Evolutionary conservation across 495 filamentous ascomycete genomes (phyloP).

Genomic region (Apodospora peruviana): DNA sequence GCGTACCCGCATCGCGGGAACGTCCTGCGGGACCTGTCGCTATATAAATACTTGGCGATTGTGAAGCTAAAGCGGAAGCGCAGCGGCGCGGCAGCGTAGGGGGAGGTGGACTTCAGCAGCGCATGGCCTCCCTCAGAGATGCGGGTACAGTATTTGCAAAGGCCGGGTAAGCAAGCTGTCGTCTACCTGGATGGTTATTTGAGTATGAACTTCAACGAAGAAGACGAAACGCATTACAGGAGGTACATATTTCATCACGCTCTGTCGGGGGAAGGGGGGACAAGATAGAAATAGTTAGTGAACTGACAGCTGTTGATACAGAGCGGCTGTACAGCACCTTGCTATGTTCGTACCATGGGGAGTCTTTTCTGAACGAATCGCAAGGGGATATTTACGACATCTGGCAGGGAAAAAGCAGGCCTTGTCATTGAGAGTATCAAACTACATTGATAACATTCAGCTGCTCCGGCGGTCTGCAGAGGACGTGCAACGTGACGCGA

Average conservation of each 20-base stretch:
- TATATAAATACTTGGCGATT: no score
- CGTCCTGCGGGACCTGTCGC: no score
- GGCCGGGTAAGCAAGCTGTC: neutral
- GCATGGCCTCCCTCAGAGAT: neutral
- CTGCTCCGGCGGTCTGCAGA: conserved; percentile 1
- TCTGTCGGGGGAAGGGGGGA: neutral
- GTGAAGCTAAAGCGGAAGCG: neutral
- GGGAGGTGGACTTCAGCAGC: neutral
- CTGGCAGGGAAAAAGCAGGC: neutral
- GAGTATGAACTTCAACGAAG: conserved; percentile 1
- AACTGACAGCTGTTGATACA: neutral
- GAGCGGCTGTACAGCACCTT: conserved; percentile 1
- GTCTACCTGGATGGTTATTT: conserved; percentile 1
- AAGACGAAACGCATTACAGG: neutral
- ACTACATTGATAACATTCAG: neutral
- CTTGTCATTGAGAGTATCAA: neutral
- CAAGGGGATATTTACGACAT: neutral
- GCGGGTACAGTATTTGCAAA: neutral
- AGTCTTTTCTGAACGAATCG: neutral
- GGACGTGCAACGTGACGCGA: conserved; percentile 1
- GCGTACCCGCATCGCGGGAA: no score
- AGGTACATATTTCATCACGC: conserved; percentile 2
- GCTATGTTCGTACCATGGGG: neutral
- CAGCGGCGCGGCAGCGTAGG: neutral
- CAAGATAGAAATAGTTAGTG: neutral